Conservation (phyloP, 257 asterid species). For the Nicotiana sylvestris region DNA sequence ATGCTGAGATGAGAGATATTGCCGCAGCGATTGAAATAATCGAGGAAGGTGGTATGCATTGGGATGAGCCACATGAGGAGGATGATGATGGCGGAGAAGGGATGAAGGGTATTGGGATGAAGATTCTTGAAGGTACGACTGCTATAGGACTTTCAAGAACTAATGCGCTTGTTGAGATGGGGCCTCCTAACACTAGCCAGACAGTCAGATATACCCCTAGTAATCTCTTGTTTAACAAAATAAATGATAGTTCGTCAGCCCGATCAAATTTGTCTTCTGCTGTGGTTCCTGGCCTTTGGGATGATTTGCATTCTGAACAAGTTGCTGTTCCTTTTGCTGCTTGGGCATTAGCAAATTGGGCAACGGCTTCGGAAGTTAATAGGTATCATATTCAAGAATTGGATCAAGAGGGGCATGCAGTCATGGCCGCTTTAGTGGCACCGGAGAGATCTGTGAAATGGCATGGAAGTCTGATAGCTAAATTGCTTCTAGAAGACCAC, state of each 20-base stretch:
- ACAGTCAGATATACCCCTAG: slow-evolving; percentile 29
- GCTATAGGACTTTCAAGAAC: slow-evolving; percentile 79
- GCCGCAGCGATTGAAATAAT: slow-evolving; percentile 94
- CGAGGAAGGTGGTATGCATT: slow-evolving; percentile 89
- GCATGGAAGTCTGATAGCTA: slow-evolving; percentile 97
- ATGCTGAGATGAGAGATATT: slow-evolving; percentile 88
- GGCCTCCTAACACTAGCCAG: slow-evolving; percentile 37
- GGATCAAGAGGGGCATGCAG: slow-evolving; percentile 84
- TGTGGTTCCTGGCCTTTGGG: slow-evolving; percentile 98
- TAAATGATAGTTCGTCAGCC: slow-evolving; percentile 35
- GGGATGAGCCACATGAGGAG: slow-evolving; percentile 71
- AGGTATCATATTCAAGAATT: slow-evolving; percentile 88
- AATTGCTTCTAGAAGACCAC: slow-evolving; percentile 75
- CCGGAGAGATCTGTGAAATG: slow-evolving; percentile 99
- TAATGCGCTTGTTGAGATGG: slow-evolving; percentile 50
- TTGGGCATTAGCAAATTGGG: slow-evolving; percentile 99
- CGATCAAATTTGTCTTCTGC: slow-evolving; percentile 49
- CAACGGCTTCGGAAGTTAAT: slow-evolving; percentile 88
- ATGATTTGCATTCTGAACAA: slow-evolving; percentile 92
- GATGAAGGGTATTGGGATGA: slow-evolving; percentile 86
- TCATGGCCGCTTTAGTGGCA: slow-evolving; percentile 86
- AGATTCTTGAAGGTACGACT: slow-evolving; percentile 94
- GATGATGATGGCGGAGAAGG: slow-evolving; percentile 76
- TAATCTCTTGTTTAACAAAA: slow-evolving; percentile 45
- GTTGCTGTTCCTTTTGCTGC: slow-evolving; percentile 99